Evolutionary conservation across 1,284 basidiomycete species (phyloP), one percentile per base, ranked within the genome.

Genomic region (Leccinum subrobustum): DNA sequence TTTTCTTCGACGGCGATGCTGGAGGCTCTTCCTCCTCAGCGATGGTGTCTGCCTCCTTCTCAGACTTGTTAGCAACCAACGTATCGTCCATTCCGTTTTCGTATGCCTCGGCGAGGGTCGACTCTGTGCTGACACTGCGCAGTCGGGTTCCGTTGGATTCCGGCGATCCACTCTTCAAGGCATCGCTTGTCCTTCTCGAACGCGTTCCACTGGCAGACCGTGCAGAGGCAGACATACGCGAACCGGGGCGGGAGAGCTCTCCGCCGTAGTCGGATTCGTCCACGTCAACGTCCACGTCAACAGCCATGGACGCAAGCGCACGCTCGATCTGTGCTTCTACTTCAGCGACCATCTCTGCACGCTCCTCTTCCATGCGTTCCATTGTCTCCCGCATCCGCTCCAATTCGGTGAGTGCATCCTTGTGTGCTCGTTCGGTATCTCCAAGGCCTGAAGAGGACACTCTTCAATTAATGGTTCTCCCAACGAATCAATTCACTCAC

Each of bases 241-340:
- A 79, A 64, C 67, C 73, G 35, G 81, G 78, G 47, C 81, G 70
- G 73, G 87, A 66, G 76, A 86, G 69, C 68, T 76, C 72, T 31
- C 76, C 82, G 42, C 81, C 81, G 59, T 87, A 88, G 65, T 92
- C 89, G 16, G 86, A 88, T 59, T 88, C 88, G 57, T 89, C 87
- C 58, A 90, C 78, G 61, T 29, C 29, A 0, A 33, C 33, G 33
- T 35, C 33, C 33, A 37, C 35, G 35, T 37, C 35, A 60, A 92
- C 86, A 16, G 89, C 86, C 90, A 93, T 93, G 18, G 88, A 90
- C 31, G 83, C 87, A 53, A 93, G 78, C 3, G 92, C 91, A 60
- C 88, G 82, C 73, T 93, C 91, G 68, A 93, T 93, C 76, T 93
- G 91, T 27, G 89, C 89, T 72, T 93, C 91, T 25, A 93, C 91